These are phyloP conservation scores for Penstemon barbatus DNA, from an alignment of 257 asterid species.

Conservation along the genomic window DNA sequence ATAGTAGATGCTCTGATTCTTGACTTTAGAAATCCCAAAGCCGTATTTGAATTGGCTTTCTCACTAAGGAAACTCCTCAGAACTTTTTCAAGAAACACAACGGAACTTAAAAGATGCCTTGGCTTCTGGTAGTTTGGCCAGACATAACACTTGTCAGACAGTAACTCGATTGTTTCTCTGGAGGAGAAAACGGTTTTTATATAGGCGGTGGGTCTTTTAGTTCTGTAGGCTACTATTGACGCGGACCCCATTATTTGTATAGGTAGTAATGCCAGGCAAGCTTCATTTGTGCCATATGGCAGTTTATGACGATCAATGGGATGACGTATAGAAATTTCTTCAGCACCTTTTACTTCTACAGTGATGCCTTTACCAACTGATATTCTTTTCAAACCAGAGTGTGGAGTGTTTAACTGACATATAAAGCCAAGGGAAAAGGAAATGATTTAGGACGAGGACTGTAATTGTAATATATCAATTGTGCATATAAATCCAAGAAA, in stretches of 20 bases:
- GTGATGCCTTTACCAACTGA: slow-evolving; percentile 77
- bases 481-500: neutral
- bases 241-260: slow-evolving; percentile 59
- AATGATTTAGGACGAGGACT: slow-evolving; percentile 14
- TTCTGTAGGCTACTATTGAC: slow-evolving; percentile 56
- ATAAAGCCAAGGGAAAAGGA: slow-evolving; percentile 16
- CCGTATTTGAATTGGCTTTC: slow-evolving; percentile 24
- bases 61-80: slow-evolving; percentile 38
- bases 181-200: slow-evolving; percentile 44
- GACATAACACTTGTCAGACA: slow-evolving; percentile 60
- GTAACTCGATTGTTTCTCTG: slow-evolving; percentile 43
- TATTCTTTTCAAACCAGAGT: slow-evolving; percentile 58
- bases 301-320: slow-evolving; percentile 35
- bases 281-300: slow-evolving; percentile 26
- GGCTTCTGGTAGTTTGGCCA: slow-evolving; percentile 37
- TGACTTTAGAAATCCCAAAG: slow-evolving; percentile 44
- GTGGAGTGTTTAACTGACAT: slow-evolving; percentile 54
- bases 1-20: slow-evolving; percentile 48
- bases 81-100: slow-evolving; percentile 45
- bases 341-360: slow-evolving; percentile 63
- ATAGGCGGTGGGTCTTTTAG: slow-evolving; percentile 44
- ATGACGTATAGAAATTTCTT: slow-evolving; percentile 55
- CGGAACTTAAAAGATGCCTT: slow-evolving; percentile 35
- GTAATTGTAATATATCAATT: neutral
- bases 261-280: slow-evolving; percentile 54